Conservation (phyloP, 2,329 filamentous ascomycete genomes). For the Cercospora zeae-maydis region DNA sequence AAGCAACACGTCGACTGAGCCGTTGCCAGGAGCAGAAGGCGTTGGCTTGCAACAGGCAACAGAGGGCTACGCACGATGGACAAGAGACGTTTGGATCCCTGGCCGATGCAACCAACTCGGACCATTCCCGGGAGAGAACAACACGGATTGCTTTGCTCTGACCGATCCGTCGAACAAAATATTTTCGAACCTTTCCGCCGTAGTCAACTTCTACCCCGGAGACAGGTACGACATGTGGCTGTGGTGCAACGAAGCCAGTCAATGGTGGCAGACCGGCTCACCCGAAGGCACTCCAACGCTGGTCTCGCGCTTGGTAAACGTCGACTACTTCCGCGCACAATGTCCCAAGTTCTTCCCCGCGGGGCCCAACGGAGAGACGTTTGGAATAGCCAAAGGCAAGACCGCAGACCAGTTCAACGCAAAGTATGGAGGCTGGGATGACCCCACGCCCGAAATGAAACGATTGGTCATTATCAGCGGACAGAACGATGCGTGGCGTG, state of each 20-base stretch:
- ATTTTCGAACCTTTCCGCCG: conserved; percentile 49
- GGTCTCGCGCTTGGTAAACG: conserved; percentile 51
- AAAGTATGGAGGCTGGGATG: conserved; percentile 55
- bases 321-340: conserved; percentile 54
- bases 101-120: conserved; percentile 50
- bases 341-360: conserved; percentile 56
- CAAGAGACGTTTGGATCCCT: conserved; percentile 46
- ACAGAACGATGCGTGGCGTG: too few species aligned
- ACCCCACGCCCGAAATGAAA: neutral
- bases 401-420: conserved; percentile 51
- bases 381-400: conserved; percentile 47
- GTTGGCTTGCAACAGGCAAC: conserved; percentile 54
- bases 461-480: too few species aligned
- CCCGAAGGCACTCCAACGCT: conserved; percentile 45
- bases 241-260: conserved; percentile 60
- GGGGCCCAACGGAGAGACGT: conserved; percentile 47
- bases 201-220: conserved; percentile 45
- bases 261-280: conserved; percentile 55
- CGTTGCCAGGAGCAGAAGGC: conserved; percentile 39
- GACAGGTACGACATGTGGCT: conserved; percentile 59
- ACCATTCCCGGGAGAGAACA: conserved; percentile 33
- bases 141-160: conserved; percentile 51
- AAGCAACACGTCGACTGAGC: too few species aligned
- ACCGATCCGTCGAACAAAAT: conserved; percentile 42
- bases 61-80: conserved; percentile 54